These are phyloP conservation scores for Nannochloropsis granulata DNA, from an alignment of 108 stramenopile species.

Conservation along the genomic window DNA sequence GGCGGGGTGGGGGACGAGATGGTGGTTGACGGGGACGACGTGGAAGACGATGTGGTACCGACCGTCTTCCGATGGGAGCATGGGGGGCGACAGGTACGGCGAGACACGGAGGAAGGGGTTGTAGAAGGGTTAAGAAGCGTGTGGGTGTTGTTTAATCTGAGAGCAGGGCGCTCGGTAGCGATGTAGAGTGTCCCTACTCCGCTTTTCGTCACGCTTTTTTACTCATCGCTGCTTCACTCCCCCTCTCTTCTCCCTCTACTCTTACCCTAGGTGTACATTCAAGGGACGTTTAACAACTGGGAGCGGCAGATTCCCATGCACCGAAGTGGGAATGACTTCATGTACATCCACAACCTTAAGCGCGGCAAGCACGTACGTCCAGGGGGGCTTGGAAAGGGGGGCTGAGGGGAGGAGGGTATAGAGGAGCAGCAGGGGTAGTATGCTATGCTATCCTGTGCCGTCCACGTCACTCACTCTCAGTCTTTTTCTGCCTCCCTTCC, in stretches of 20 bases:
- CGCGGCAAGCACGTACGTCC: conserved; percentile 57
- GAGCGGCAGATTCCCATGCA: conserved; percentile 94
- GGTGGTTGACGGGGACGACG: conserved; percentile 3
- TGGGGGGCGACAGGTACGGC: conserved; percentile 73
- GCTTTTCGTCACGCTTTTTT: too few species aligned
- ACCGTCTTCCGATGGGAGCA: conserved; percentile 99
- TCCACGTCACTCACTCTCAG: too few species aligned
- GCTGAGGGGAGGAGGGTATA: background rate
- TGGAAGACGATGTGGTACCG: conserved; percentile 68
- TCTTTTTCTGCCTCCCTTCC: too few species aligned
- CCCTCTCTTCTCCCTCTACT: background rate
- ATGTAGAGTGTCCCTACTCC: conserved; percentile 1
- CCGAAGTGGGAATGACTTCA: conserved; percentile 98
- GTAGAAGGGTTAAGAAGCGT: too few species aligned
- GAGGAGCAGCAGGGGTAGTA: background rate
- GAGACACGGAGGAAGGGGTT: background rate
- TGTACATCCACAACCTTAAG: conserved; percentile 93
- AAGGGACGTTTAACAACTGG: conserved; percentile 98
- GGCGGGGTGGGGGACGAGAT: conserved; percentile 2
- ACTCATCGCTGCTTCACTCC: too few species aligned
- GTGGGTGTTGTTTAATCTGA: too few species aligned
- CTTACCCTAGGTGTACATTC: conserved; percentile 54
- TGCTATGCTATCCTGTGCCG: background rate
- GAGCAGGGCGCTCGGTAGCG: too few species aligned
- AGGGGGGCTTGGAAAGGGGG: background rate